These are phyloP conservation scores for Trichoderma sp. DNA, from an alignment of 2,329 filamentous ascomycete genomes.

Conservation along the genomic window DNA sequence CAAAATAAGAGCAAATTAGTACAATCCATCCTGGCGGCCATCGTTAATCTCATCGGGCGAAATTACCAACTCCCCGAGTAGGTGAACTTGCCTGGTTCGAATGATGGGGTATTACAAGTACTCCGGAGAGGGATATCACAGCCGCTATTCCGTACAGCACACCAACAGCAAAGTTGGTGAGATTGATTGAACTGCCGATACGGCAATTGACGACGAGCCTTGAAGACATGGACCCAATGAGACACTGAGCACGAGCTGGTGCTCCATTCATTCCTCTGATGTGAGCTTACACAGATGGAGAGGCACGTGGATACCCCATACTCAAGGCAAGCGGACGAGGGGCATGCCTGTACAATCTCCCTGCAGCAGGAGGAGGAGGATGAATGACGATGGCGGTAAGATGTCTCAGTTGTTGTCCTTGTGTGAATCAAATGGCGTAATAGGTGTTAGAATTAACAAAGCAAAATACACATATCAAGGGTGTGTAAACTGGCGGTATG, in stretches of 20 bases:
- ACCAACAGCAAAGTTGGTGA: background rate
- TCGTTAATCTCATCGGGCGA: background rate
- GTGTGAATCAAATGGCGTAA: background rate
- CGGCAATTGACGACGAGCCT: background rate
- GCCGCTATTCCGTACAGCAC: background rate
- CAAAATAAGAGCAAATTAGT: background rate
- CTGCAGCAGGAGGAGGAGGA: background rate
- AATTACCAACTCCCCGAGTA: background rate
- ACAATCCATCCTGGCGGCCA: background rate
- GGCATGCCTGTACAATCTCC: background rate
- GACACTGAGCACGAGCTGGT: background rate
- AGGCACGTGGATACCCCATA: constrained; percentile 12
- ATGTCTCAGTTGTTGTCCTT: background rate
- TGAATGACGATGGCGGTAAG: background rate
- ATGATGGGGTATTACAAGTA: background rate
- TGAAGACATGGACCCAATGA: background rate
- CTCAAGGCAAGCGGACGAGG: background rate
- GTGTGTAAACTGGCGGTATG: background rate
- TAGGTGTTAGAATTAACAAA: background rate
- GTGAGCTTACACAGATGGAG: background rate
- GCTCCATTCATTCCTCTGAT: background rate
- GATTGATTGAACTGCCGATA: background rate
- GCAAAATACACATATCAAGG: background rate
- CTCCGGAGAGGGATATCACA: background rate
- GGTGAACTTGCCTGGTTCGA: background rate